Evolutionary conservation across 2,329 filamentous ascomycete genomes (phyloP), one percentile per base, ranked within the genome.

Genomic region (Paecilomyces sp.): DNA sequence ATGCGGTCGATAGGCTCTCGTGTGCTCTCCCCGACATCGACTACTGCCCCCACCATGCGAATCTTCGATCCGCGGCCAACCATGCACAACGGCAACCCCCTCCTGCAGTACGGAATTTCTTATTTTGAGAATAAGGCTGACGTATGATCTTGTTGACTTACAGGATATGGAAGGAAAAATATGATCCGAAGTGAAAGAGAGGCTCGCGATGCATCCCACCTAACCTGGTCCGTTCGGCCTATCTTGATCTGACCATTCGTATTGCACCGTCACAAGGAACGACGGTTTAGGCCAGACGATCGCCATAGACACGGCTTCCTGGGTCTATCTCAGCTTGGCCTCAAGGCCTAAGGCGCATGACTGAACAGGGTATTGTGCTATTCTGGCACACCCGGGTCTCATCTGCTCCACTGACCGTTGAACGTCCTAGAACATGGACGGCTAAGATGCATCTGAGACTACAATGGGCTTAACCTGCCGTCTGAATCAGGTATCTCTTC

Each of bases 111-210:
- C 13, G 28, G 24, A 22, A 25, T 57, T 24, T 56, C 12, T 61
- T 36, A 52, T 41, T 60, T 55, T n/a, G n/a, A 22, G 36, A 31
- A 24, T 36, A 54, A 64, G 60, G 64, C 68, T 70, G 63, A 67
- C 63, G 60, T 60, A 41, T 60, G 62, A 57, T 69, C 31, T 30
- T 55, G 22, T 34, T 60, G 53, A 55, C 56, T 51, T 47, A 56
- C 59, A 96, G 91, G 92, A 97, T 97, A 72, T 97, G 93, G 91
- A 97, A 97, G 75, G 92, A 96, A 63, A 97, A 97, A 78, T 97
- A 97, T 78, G 83, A 81, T 63, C 80, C 81, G 22, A 80, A 81
- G 70, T 79, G 70, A 67, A 57, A 30, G 28, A 53, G 15, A 47
- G 51, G 28, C 5, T 25, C 22, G 11, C 22, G 51, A 30, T 22